Evolutionary conservation across 1,284 basidiomycete species (phyloP), one percentile per base, ranked within the genome.

Genomic region (Ceratobasidium sp.): DNA sequence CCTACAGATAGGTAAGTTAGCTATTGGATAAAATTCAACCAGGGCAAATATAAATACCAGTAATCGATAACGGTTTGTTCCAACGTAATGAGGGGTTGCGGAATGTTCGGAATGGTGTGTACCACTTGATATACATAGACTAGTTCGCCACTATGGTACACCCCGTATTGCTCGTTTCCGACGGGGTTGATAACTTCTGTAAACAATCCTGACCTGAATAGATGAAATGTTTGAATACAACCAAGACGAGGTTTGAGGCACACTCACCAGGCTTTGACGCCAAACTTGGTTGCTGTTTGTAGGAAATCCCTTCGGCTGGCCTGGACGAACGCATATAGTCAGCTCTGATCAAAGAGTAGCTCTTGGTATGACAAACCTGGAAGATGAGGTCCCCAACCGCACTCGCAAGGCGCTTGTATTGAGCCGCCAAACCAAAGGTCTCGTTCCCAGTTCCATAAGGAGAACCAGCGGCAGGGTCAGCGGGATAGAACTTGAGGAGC

Each of bases 341-440:
- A 52, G n/a, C 30, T 35, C 16, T 3, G 20, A 33, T 3, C 35
- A 35, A 10, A 14, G 2, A 23, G 10, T 18, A 23, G 55, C 16
- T 57, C n/a, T 75, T 23, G 18, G 30, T 23, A 50, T 60, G 35
- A 41, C 73, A 23, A 23, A 55, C 64, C 35, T 78, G 35, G 50
- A 78, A 75, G 8, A 48, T 38, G 16, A 73, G 20, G 41, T 78
- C 77, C 5, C 77, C 70, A 46, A 67, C 46, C 5, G 75, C 48
- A 50, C 69, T 65, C 6, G 60, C 46, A 16, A 64, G 46, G 6
- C 77, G 77, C 27, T 77, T 79, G 55, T 46, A 77, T 44, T 79
- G 78, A 7, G 46, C 23, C 3, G 23, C 64, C n/a, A 7, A n/a
- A 14, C 74, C 78, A 23, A 50, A 79, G 23, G 50, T 46, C 46